A percentile compares a stretch with the other conserved stretches of the same genome.
Conservation (phyloP, 2,329 filamentous ascomycete genomes). For the Diaporthe helianthi region DNA sequence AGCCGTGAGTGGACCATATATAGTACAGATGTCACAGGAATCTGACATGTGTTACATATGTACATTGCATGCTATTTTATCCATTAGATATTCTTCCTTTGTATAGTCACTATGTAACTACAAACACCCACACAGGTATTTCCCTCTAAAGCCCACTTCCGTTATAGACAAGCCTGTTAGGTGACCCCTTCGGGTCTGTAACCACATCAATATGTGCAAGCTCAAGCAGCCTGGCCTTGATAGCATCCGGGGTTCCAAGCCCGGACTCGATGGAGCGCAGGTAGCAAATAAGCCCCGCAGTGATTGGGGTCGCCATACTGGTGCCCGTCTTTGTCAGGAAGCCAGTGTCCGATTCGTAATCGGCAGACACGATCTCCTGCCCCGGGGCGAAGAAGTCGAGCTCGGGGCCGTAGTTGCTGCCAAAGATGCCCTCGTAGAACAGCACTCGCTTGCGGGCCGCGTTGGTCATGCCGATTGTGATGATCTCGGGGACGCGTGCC, state of each 20-base stretch:
- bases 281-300: constrained; percentile 4
- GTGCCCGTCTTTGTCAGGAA: not conserved
- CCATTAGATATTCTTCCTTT: not conserved
- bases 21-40: not conserved
- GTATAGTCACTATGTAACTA: not conserved
- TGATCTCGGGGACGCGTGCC: not conserved
- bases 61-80: no score
- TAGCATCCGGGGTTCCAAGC: not conserved
- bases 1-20: no score
- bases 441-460: not conserved
- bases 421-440: not conserved
- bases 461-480: constrained; percentile 4
- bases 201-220: not conserved
- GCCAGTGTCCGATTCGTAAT: not conserved
- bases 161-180: constrained; percentile 1
- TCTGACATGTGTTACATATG: no score
- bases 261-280: constrained; percentile 8
- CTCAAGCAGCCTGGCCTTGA: not conserved
- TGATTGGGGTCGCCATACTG: constrained; percentile 11
- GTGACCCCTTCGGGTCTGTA: not conserved
- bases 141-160: not conserved
- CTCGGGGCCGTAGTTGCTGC: constrained; percentile 11
- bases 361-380: not conserved
- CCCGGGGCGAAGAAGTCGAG: constrained; percentile 5
- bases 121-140: no score